Evolutionary conservation across 352 stramenopile species (phyloP).

Genomic region (Globisporangium parvum): DNA sequence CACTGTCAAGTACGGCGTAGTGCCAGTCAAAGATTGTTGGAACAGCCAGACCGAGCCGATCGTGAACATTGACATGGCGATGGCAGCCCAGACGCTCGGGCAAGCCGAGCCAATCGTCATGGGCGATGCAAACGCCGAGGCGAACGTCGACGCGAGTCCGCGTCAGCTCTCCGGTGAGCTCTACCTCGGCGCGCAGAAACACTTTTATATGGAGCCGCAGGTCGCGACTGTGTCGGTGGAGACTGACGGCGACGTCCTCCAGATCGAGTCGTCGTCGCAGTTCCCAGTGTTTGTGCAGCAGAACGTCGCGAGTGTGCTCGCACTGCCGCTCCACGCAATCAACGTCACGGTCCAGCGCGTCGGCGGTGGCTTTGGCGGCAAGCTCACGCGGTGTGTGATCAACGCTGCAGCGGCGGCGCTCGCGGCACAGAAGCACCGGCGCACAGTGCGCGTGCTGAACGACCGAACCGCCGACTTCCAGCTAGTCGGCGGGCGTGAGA

Average conservation of each 20-base stretch:
- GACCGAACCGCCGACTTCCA: conserved; percentile 95
- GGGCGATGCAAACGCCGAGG: conserved; percentile 62
- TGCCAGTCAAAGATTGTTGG: conserved; percentile 24
- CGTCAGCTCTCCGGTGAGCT: conserved; percentile 89
- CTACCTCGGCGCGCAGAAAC: conserved; percentile 89
- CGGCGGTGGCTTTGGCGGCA: conserved; percentile 95
- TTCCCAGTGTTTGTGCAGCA: conserved; percentile 90
- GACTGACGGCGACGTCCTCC: conserved; percentile 85
- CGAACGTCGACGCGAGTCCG: conserved; percentile 82
- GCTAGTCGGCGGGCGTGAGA: conserved; percentile 89
- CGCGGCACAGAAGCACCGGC: conserved; percentile 80
- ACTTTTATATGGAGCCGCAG: conserved; percentile 96
- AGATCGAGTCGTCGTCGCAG: conserved; percentile 91
- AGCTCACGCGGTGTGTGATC: conserved; percentile 93
- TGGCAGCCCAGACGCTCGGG: conserved; percentile 32
- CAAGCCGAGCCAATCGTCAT: conserved; percentile 75
- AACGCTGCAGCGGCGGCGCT: conserved; percentile 88
- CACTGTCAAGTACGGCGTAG: conserved; percentile 7
- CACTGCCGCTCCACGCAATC: conserved; percentile 87
- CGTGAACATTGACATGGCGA: conserved; percentile 29
- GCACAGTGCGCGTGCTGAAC: conserved; percentile 89
- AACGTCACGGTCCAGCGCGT: conserved; percentile 92
- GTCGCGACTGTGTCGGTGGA: conserved; percentile 65
- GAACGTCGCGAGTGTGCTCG: conserved; percentile 83
- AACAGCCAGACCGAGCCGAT: conserved; percentile 24